phyloP scores from a whole-genome alignment of 1,284 basidiomycete species.

The Moniliella sp. region DNA sequence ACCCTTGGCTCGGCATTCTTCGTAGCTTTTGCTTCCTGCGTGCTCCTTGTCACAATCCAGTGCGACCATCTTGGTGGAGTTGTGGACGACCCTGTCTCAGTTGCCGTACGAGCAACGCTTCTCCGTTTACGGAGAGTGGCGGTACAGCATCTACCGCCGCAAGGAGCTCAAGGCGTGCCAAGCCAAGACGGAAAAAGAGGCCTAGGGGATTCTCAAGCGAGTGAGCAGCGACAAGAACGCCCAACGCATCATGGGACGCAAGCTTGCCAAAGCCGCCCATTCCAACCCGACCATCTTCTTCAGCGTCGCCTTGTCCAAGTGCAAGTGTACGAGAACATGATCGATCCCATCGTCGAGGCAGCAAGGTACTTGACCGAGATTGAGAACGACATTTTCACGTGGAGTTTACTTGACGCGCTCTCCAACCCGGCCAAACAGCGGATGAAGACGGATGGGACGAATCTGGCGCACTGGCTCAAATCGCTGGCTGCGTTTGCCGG shows the following conservation, averaged over 20 bases:
- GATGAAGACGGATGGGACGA: constrained; percentile 76
- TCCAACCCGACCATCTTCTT: constrained; percentile 84
- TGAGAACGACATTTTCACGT: constrained; percentile 80
- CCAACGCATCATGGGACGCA: constrained; percentile 40
- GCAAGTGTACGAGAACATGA: constrained; percentile 87
- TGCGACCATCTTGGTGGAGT: constrained; percentile 41
- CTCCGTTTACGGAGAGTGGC: constrained; percentile 87
- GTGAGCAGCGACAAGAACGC: constrained; percentile 49
- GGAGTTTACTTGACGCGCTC: constrained; percentile 58
- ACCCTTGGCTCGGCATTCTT: constrained; percentile 55
- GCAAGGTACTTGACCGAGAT: constrained; percentile 58
- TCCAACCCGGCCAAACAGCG: constrained; percentile 63
- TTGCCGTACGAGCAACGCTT: constrained; percentile 62
- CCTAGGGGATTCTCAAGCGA: constrained; percentile 28
- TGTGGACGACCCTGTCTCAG: constrained; percentile 45
- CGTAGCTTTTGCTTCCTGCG: constrained; percentile 62
- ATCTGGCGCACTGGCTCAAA: constrained; percentile 74
- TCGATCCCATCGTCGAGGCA: constrained; percentile 70
- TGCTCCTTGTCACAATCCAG: constrained; percentile 56
- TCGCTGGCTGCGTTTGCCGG: constrained; percentile 70
- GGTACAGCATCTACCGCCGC: constrained; percentile 42
- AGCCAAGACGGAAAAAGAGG: constrained; percentile 41
- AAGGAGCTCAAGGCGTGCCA: constrained; percentile 34
- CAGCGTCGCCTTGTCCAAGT: constrained; percentile 70
- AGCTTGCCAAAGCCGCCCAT: constrained; percentile 80